Evolutionary conservation across 75 land plant species (phyloP).

Genomic region (Cryptomeria japonica): DNA sequence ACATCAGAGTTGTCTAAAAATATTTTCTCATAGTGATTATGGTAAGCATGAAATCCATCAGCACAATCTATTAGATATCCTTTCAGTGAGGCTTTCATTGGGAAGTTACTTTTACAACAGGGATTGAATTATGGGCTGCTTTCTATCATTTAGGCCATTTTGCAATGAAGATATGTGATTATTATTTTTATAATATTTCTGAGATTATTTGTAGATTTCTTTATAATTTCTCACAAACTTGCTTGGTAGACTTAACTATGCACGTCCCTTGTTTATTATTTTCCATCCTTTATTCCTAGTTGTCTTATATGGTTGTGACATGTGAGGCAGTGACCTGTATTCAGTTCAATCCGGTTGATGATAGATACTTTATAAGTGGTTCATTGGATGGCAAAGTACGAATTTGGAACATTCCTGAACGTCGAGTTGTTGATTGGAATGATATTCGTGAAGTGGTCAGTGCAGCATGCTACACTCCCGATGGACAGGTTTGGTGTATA

Average conservation of each 20-base stretch:
- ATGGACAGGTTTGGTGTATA: conserved; percentile 59
- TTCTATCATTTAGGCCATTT: neutral
- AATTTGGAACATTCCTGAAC: conserved; percentile 64
- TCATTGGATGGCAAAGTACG: conserved; percentile 93
- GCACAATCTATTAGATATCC: neutral
- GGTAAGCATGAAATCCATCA: conserved; percentile 42
- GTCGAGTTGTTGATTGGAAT: conserved; percentile 82
- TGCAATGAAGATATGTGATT: neutral
- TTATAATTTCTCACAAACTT: neutral
- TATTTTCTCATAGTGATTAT: conserved; percentile 74
- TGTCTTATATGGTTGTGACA: conserved; percentile 8
- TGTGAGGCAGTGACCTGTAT: conserved; percentile 74
- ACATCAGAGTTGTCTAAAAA: conserved; percentile 47
- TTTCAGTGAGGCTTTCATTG: neutral
- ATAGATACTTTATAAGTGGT: conserved; percentile 81
- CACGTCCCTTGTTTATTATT: neutral
- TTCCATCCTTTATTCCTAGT: neutral
- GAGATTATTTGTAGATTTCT: neutral
- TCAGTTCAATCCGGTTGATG: conserved; percentile 87
- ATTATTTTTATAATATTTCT: neutral
- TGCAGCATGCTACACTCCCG: conserved; percentile 73
- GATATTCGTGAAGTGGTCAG: conserved; percentile 78
- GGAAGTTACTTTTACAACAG: neutral
- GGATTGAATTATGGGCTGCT: neutral
- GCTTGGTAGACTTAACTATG: neutral